These are phyloP conservation scores for Phytophthora tentaculata DNA, from an alignment of 352 stramenopile species.

Conservation along the genomic window DNA sequence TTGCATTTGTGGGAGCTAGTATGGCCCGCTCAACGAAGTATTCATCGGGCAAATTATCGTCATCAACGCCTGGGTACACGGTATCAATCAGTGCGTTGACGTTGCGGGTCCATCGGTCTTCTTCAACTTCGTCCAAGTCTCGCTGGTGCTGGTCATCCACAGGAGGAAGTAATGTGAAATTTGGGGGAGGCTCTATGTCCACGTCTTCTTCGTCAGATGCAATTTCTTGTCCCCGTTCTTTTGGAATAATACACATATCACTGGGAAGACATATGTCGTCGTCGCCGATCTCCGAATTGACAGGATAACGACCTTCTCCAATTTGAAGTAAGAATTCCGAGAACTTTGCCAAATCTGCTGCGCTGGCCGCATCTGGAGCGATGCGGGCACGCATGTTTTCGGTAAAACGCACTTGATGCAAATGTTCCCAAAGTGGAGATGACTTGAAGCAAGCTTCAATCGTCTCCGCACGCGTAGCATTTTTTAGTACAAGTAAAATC, in stretches of 20 bases:
- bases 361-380: neutral
- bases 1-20: neutral
- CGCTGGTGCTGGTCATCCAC: neutral
- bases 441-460: slow-evolving; percentile 21
- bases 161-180: neutral
- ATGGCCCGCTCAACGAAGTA: slow-evolving; percentile 4
- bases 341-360: no score
- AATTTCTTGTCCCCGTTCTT: no score
- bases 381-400: slow-evolving; percentile 14
- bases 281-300: neutral
- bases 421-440: slow-evolving; percentile 8
- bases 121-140: neutral
- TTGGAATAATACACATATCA: no score
- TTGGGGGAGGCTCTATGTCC: neutral
- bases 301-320: neutral
- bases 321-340: slow-evolving; percentile 2
- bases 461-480: slow-evolving; percentile 1
- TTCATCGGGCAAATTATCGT: neutral
- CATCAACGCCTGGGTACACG: neutral
- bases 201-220: neutral
- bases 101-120: neutral
- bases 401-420: slow-evolving; percentile 3
- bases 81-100: neutral
- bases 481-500: slow-evolving; percentile 26
- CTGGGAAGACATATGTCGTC: neutral